A percentile compares a stretch with the other conserved stretches of the same genome.
These are phyloP conservation scores for Mortierella sp. DNA, from an alignment of 371 early-diverging fungal genomes.

Conservation along the genomic window DNA sequence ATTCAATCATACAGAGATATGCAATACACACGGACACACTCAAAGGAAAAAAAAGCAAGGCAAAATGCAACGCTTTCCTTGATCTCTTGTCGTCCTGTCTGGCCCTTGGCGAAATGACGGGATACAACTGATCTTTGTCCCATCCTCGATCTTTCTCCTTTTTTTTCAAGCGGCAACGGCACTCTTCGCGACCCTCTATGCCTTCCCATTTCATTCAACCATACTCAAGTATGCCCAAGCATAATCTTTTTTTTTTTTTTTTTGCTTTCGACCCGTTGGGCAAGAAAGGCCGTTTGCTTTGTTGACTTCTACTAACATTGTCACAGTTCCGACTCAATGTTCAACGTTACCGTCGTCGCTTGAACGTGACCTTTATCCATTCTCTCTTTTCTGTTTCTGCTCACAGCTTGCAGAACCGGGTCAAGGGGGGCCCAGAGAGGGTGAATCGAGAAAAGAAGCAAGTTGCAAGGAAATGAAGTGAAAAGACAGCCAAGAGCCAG, in stretches of 20 bases:
- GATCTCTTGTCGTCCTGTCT: background rate
- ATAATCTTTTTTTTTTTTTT: background rate
- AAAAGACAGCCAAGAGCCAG: background rate
- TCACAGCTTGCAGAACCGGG: background rate
- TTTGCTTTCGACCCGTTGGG: background rate
- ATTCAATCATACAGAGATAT: background rate
- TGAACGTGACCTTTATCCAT: background rate
- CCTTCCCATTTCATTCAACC: too few relatives aligned
- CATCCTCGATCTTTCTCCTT: background rate
- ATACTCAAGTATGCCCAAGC: too few relatives aligned
- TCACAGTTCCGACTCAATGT: background rate
- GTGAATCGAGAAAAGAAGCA: background rate
- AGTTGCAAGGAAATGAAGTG: background rate
- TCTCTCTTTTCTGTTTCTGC: background rate
- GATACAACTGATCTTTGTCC: background rate
- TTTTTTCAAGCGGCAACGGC: background rate
- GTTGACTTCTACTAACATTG: background rate
- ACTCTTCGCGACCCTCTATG: background rate
- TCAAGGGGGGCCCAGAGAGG: background rate
- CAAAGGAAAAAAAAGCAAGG: background rate
- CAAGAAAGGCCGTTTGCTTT: background rate
- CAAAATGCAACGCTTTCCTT: background rate
- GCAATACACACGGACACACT: background rate
- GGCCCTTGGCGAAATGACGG: slow-evolving; percentile 3
- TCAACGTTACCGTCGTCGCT: too few relatives aligned